These are phyloP conservation scores for Knoxia roxburghii DNA, from an alignment of 257 asterid genomes.

Conservation along the genomic window DNA sequence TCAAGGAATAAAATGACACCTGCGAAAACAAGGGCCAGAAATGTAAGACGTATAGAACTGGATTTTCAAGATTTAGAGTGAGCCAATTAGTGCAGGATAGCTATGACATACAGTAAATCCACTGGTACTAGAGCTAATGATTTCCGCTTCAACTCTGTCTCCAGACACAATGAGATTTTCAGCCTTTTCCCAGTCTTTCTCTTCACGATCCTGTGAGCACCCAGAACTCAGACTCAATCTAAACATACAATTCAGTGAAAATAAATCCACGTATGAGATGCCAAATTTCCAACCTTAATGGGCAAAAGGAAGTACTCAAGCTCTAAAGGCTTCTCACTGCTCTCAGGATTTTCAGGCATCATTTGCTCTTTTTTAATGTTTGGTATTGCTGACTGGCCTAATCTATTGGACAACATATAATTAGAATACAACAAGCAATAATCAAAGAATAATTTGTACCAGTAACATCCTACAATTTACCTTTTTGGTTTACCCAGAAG, in stretches of 20 bases:
- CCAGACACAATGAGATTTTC: slow-evolving; percentile 62
- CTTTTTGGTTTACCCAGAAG: slow-evolving; percentile 70
- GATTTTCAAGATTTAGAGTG: not conserved
- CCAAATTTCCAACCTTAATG: slow-evolving; percentile 42
- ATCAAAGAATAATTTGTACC: slow-evolving; percentile 4
- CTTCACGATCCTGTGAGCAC: slow-evolving; percentile 60
- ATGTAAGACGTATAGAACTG: slow-evolving; percentile 2
- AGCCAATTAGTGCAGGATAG: slow-evolving; percentile 8
- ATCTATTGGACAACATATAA: slow-evolving; percentile 41
- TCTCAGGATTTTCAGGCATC: slow-evolving; percentile 28
- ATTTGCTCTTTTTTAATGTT: slow-evolving; percentile 30
- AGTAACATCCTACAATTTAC: slow-evolving; percentile 24
- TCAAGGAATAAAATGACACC: slow-evolving; percentile 85
- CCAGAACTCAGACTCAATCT: slow-evolving; percentile 27
- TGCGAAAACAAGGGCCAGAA: slow-evolving; percentile 27
- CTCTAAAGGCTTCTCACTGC: slow-evolving; percentile 35
- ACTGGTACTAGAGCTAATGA: slow-evolving; percentile 70
- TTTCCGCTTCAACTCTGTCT: slow-evolving; percentile 69
- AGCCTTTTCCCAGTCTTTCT: slow-evolving; percentile 70
- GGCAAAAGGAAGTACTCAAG: slow-evolving; percentile 52
- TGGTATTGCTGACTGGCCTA: slow-evolving; percentile 44
- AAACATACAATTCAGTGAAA: slow-evolving; percentile 1
- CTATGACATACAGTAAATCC: slow-evolving; percentile 78
- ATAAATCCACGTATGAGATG: not conserved
- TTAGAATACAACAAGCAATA: slow-evolving; percentile 16